A percentile compares a stretch with the other conserved stretches of the same genome.
Evolutionary conservation across 805 yeast genomes (phyloP).

Genomic region (Sporopachydermia lactativora): DNA sequence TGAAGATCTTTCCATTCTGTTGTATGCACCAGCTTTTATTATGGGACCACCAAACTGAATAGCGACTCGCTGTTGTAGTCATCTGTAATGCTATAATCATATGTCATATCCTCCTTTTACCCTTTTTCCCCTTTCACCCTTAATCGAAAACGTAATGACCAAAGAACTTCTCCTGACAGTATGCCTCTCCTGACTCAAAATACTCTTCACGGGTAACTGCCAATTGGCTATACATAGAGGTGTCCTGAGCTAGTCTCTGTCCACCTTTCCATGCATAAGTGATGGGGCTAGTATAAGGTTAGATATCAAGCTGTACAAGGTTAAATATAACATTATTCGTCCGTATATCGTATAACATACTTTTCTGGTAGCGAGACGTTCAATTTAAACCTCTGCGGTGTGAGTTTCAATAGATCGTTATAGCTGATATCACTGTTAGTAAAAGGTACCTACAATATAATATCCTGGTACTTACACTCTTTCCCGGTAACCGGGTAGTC

Average conservation of each 20-base stretch:
- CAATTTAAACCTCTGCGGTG: conserved; percentile 19
- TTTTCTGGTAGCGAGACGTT: conserved; percentile 17
- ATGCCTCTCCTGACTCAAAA: conserved; percentile 64
- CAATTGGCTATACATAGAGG: conserved; percentile 28
- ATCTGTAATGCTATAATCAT: too few species aligned
- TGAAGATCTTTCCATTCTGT: too few species aligned
- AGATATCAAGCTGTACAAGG: not conserved
- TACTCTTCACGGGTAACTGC: conserved; percentile 69
- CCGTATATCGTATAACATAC: too few species aligned
- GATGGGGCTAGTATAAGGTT: conserved; percentile 17
- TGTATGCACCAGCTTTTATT: too few species aligned
- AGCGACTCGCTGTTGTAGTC: too few species aligned
- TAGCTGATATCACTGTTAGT: conserved; percentile 3
- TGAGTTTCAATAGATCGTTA: conserved; percentile 18
- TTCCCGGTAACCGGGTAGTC: conserved; percentile 49
- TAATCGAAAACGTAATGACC: conserved; percentile 15
- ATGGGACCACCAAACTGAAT: too few species aligned
- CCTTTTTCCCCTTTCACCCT: conserved; percentile 3
- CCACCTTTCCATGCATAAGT: conserved; percentile 50
- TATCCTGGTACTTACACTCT: conserved; percentile 26
- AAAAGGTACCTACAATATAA: not conserved
- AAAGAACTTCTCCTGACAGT: conserved; percentile 36
- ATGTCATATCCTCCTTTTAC: not conserved
- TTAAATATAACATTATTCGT: not conserved
- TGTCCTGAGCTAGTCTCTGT: conserved; percentile 24